These are phyloP conservation scores for Colletotrichum cereale DNA, from an alignment of 2,329 filamentous ascomycete species.

Conservation along the genomic window DNA sequence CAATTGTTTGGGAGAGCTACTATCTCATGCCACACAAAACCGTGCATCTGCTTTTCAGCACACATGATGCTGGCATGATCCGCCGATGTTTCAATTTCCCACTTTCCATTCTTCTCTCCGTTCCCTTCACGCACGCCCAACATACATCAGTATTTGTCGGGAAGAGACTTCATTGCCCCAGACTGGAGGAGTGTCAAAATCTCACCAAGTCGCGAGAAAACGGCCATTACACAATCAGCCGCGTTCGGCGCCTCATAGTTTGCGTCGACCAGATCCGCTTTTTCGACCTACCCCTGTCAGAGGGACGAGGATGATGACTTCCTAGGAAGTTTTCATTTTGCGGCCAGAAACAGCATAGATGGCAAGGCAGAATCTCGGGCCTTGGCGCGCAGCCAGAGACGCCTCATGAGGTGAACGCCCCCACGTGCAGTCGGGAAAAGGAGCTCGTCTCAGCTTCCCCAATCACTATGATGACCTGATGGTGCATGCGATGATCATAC, in stretches of 20 bases:
- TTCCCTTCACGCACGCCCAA: too few relatives aligned
- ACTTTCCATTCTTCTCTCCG: too few relatives aligned
- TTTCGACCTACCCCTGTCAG: background rate
- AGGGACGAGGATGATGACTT: background rate
- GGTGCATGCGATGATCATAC: background rate
- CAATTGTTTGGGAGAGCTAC: background rate
- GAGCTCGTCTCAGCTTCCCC: background rate
- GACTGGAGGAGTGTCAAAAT: background rate
- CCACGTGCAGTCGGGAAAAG: background rate
- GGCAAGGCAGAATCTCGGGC: background rate
- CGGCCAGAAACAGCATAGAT: background rate
- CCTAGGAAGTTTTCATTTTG: background rate
- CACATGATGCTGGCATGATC: background rate
- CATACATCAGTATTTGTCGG: too few relatives aligned
- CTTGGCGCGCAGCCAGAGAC: background rate
- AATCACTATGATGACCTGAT: background rate
- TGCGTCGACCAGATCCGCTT: background rate
- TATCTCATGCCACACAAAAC: background rate
- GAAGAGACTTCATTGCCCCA: too few relatives aligned
- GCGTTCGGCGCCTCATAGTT: background rate
- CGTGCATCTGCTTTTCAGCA: background rate
- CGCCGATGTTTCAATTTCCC: background rate
- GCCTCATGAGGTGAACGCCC: background rate
- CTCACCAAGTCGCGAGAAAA: background rate
- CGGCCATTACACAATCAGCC: background rate